Evolutionary conservation across 257 asterid species (phyloP), one percentile per base, ranked within the genome.

Genomic region (Jasminum sambac): DNA sequence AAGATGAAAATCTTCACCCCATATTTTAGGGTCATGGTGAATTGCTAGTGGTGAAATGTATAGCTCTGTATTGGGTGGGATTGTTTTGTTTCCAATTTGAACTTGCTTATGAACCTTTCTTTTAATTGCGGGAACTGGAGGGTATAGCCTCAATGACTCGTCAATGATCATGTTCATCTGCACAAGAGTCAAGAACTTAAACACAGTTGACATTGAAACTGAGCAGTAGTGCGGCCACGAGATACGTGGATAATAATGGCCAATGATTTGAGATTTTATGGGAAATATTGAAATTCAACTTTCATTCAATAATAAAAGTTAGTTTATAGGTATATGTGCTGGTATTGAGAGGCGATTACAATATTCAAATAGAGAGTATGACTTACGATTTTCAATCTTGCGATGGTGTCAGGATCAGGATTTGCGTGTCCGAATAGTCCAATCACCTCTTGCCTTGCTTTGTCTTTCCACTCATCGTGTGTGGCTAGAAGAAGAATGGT

Each of bases 381-480:
- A 67, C 89, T 77, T 74, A 91, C 96, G 8, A 58, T 83, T 80
- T 79, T 87, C n/a, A 87, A 72, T 71, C 82, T 80, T 11, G 88
- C 50, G 7, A 88, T 71, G 69, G 74, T 71, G 11, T 87, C 86
- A 59, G 90, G 72, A 12, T 8, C 76, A 21, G 89, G 96, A 46
- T 73, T 71, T 19, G 42, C 44, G 26, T 74, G 70, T 13, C 83
- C 90, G 14, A 83, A 74, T 25, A 74, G 11, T 34, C 75, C 59
- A 37, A 23, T 38, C 37, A 76, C 91, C 78, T 91, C 96, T 62
- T 83, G 48, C 63, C 97, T 86, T 43, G 90, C 97, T 67, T 41
- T 83, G 10, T 84, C 86, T 66, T 89, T 96, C 96, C 97, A 91
- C 3, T 89, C 88, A 52, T 77, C 78, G 69, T 91, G 75, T 36